Conservation (phyloP, 2,329 filamentous ascomycete genomes). For the Fusarium sacchari region DNA sequence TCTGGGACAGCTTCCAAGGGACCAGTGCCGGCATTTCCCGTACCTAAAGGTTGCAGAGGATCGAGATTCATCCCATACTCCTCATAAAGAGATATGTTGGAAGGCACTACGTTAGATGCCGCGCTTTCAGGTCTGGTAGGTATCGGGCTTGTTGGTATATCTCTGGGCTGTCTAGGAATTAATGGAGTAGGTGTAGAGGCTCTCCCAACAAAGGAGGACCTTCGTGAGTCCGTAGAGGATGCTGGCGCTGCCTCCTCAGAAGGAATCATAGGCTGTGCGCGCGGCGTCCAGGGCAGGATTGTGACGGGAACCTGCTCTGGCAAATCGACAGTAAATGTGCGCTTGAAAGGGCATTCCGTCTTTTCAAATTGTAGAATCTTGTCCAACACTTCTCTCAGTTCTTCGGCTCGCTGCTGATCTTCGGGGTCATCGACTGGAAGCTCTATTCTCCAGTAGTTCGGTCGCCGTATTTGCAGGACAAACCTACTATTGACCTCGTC, state of each 20-base stretch:
- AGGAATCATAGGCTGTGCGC: conserved; percentile 18
- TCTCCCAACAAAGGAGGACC: conserved; percentile 30
- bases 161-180: neutral
- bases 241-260: conserved; percentile 13
- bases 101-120: conserved; percentile 8
- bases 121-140: conserved; percentile 10
- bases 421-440: conserved; percentile 69
- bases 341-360: conserved; percentile 85
- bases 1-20: conserved; percentile 22
- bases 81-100: conserved; percentile 23
- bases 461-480: conserved; percentile 83
- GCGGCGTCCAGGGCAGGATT: conserved; percentile 75
- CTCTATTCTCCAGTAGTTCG: conserved; percentile 92
- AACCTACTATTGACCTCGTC: conserved; percentile 83
- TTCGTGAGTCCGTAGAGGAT: conserved; percentile 20
- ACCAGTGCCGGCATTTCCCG: neutral
- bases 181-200: conserved; percentile 27
- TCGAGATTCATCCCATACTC: conserved; percentile 10
- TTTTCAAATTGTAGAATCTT: conserved; percentile 86
- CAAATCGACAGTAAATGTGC: conserved; percentile 78
- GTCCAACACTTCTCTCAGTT: conserved; percentile 75
- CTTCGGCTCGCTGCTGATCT: conserved; percentile 65
- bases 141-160: conserved; percentile 15
- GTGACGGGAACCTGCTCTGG: conserved; percentile 74
- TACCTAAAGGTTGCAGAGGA: conserved; percentile 4